Conservation (phyloP, 2,329 filamentous ascomycete genomes). For the Penicillium sp. region DNA sequence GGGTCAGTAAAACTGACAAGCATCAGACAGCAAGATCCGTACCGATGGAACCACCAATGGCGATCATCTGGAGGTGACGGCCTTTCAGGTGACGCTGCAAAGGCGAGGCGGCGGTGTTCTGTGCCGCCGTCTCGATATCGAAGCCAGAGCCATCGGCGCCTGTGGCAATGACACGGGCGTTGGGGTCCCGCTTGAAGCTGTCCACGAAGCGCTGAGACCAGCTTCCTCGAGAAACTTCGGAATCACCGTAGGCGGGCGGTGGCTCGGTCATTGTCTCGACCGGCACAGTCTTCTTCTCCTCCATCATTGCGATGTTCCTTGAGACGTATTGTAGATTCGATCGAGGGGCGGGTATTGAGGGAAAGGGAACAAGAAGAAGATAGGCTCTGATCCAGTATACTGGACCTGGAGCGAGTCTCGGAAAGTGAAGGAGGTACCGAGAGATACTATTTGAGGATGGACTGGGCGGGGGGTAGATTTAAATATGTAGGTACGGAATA, state of each 20-base stretch:
- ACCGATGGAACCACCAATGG: constrained; percentile 87
- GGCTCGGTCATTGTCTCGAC: constrained; percentile 22
- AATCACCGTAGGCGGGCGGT: constrained; percentile 31
- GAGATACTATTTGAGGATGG: neutral
- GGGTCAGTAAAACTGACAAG: constrained; percentile 1
- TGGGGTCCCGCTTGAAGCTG: constrained; percentile 45
- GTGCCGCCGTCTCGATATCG: constrained; percentile 58
- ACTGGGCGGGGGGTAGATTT: neutral
- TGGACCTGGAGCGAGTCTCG: neutral
- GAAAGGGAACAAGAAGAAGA: neutral
- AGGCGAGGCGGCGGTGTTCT: constrained; percentile 64
- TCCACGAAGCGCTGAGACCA: constrained; percentile 33
- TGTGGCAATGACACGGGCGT: constrained; percentile 36
- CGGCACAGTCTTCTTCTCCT: constrained; percentile 29
- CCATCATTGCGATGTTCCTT: constrained; percentile 22
- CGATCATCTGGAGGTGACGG: constrained; percentile 94
- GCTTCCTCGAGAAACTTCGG: constrained; percentile 19
- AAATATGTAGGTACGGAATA: neutral
- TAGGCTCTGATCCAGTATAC: neutral
- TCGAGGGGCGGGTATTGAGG: neutral
- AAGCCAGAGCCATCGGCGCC: constrained; percentile 53
- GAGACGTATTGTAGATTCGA: neutral
- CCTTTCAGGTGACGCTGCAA: constrained; percentile 73
- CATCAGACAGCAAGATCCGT: constrained; percentile 15
- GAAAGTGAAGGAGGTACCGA: neutral